Evolutionary conservation across 257 asterid genomes (phyloP), one percentile per base, ranked within the genome.

Genomic region (Ilex aquifolium): DNA sequence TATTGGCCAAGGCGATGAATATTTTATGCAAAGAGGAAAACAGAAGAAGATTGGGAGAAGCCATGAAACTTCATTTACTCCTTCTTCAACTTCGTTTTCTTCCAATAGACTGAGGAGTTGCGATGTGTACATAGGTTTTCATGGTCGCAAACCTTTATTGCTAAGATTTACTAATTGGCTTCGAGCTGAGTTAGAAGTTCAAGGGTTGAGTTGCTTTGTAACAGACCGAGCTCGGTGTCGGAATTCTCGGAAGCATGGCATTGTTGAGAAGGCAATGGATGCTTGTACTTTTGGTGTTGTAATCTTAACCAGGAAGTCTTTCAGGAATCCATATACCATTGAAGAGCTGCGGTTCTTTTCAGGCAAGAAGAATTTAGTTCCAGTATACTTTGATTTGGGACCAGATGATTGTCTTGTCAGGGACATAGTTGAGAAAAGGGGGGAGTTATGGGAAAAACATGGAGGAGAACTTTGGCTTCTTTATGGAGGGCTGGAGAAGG

Each of bases 381-480:
- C 97, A 0, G 54, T 93, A 12, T 88, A 87, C 80, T 93, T 93
- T 59, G 97, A 87, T 72, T 65, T 90, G 83, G 71, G 89, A 50
- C 96, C 95, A 2, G 95, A 88, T 53, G 99, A 90, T 58, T 93
- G 99, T 80, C 88, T 86, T 32, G 91, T 82, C 1, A 71, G 99
- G 63, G 96, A 93, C 69, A 90, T 93, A 50, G 82, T 85, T 2
- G 99, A 93, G 87, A 85, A 72, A 72, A 74, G 95, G 71, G 97
- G 97, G 12, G 97, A 88, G 79, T 77, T 84, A 39, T 93, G 99
- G 99, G 97, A 93, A 63, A 90, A 83, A 68, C 72, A 90, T 13
- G 99, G 99, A 11, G 99, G 99, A 17, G 95, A 93, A 57, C 84
- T 93, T 32, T 90, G 99, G 97, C 78, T 84, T 39, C 80, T 66